phyloP scores from a whole-genome alignment of 2,329 filamentous ascomycete genomes.

The Diaporthe citriasiana region DNA sequence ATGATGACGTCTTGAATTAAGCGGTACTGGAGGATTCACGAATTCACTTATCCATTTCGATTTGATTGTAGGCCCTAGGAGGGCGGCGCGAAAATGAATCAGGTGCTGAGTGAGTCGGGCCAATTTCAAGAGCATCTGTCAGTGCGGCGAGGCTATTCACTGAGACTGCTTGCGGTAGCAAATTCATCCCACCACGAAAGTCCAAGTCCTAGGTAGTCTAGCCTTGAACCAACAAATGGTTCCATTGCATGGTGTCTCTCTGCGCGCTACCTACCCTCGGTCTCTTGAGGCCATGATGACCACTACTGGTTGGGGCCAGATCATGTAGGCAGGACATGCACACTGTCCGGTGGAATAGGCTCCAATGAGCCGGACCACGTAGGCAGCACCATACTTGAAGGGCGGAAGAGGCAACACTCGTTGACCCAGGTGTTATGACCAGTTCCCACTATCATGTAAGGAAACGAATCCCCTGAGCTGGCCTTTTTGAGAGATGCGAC shows the following conservation, averaged over 20 bases:
- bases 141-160: too few relatives aligned
- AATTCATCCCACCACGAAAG: too few relatives aligned
- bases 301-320: not conserved
- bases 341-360: not conserved
- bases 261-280: not conserved
- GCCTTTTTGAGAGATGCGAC: not conserved
- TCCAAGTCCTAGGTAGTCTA: not conserved
- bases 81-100: too few relatives aligned
- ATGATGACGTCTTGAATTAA: not conserved
- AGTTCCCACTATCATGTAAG: not conserved
- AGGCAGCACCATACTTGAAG: not conserved
- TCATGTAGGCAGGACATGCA: not conserved
- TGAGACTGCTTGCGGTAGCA: too few relatives aligned
- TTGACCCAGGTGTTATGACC: conserved; percentile 7
- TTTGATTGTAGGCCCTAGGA: too few relatives aligned
- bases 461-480: not conserved
- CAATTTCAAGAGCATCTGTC: too few relatives aligned
- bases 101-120: too few relatives aligned
- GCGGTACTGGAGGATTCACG: not conserved
- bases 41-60: too few relatives aligned
- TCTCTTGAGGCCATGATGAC: not conserved
- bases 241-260: too few relatives aligned
- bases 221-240: not conserved
- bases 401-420: conserved; percentile 34
- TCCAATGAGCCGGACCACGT: not conserved